Base-by-base conservation (phyloP, 371 early-diverging fungal species). In the Rhizopus microsporus region DNA sequence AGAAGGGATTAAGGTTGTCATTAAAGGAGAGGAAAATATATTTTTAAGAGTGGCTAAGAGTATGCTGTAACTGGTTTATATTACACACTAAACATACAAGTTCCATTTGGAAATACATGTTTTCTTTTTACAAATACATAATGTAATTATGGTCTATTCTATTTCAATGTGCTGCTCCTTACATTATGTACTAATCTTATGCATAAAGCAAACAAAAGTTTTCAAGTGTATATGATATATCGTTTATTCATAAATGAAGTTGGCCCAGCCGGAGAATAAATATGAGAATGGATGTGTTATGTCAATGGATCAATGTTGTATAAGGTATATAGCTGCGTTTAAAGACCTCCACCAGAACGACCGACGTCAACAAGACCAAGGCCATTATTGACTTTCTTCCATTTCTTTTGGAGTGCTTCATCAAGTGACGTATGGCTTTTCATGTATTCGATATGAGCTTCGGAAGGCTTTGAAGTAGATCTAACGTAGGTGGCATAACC, bases 301-400 rank as follows among this genome's bases (percentile, higher is more conserved):
- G 23, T 23, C 23, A 23, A 23, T 23, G 2, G 23, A 23, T 23
- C 23, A 23, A 23, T 23, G 23, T 43, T 43, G 10, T 43, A n/a
- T 43, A n/a, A 6, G 43, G 15, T n/a, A 10, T 10, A 13, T 10
- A 13, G 15, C 1, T 6, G 43, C 30, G 32, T 62, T 77, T 74
- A 78, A 42, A 78, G 60, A 48, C 78, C 78, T 53, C 78, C 78
- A 60, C 75, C 56, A 54, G 72, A 71, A 33, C 78, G 75, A 42
- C 74, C 72, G 37, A 78, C 78, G 59, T 78, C 78, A 42, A 66
- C 60, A 33, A 74, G 65, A 55, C 75, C 74, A 47, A 78, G 59
- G 37, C 78, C 78, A 31, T 78, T 75, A 53, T 78, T 78, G 35
- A 71, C 48, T 40, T 62, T 66, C 56, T 63, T 69, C 78, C 78